Percentiles rank a stretch among this genome's conserved stretches.
phyloP scores from a whole-genome alignment of 2,329 filamentous ascomycete genomes.

The Scopulariopsis brevicaulis region DNA sequence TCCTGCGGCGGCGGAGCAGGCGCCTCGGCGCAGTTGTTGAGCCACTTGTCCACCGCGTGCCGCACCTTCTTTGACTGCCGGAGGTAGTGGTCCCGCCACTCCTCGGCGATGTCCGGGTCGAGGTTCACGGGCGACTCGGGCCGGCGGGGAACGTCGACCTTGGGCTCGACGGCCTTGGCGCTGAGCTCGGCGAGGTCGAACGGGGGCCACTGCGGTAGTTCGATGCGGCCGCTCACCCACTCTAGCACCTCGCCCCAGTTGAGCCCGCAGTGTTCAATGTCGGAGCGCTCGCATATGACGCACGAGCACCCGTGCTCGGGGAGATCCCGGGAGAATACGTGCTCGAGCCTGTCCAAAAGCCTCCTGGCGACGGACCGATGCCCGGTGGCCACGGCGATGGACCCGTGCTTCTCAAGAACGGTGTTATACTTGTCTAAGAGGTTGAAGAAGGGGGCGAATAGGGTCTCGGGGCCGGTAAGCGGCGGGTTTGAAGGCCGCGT shows the following conservation, averaged over 20 bases:
- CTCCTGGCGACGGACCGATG: slow-evolving; percentile 90
- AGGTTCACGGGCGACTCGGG: slow-evolving; percentile 59
- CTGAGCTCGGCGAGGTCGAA: slow-evolving; percentile 61
- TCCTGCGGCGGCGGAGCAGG: slow-evolving; percentile 71
- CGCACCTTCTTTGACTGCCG: slow-evolving; percentile 88
- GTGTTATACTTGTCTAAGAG: slow-evolving; percentile 77
- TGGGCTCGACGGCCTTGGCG: slow-evolving; percentile 45
- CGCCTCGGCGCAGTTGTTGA: slow-evolving; percentile 66
- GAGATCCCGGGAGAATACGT: slow-evolving; percentile 88
- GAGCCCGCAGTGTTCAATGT: slow-evolving; percentile 58
- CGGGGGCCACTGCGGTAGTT: slow-evolving; percentile 80
- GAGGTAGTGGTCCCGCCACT: slow-evolving; percentile 86
- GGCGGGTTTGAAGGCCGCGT: slow-evolving; percentile 51
- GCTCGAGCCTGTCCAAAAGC: slow-evolving; percentile 79
- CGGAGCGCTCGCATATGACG: slow-evolving; percentile 61
- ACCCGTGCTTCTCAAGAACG: slow-evolving; percentile 75
- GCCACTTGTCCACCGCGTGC: slow-evolving; percentile 83
- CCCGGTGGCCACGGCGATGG: slow-evolving; percentile 86
- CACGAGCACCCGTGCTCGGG: slow-evolving; percentile 78
- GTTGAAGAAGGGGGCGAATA: slow-evolving; percentile 75
- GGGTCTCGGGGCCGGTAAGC: slow-evolving; percentile 53
- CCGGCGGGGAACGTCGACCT: slow-evolving; percentile 41
- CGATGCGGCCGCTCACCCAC: slow-evolving; percentile 77
- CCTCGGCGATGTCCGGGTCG: slow-evolving; percentile 87
- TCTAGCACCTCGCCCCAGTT: slow-evolving; percentile 96